Evolutionary conservation across 106 monocot genomes (phyloP).

Genomic region (Dendrobium chrysotoxum): DNA sequence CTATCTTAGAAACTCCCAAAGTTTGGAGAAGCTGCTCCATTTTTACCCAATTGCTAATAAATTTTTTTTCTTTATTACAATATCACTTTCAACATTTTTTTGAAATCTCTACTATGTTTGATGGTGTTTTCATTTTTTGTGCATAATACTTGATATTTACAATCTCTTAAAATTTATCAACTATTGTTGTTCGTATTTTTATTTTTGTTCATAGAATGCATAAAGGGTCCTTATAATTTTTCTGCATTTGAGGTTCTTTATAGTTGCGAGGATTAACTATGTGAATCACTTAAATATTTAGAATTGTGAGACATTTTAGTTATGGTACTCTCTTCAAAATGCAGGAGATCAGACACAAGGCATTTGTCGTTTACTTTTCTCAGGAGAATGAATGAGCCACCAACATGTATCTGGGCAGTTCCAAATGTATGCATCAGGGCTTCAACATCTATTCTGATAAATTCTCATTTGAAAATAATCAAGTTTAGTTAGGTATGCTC

Average conservation of each 20-base stretch:
- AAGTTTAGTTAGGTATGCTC: slow-evolving; percentile 4
- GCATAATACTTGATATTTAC: neutral
- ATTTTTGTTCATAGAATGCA: neutral
- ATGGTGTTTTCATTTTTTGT: neutral
- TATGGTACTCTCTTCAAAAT: slow-evolving; percentile 7
- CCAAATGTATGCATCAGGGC: slow-evolving; percentile 27
- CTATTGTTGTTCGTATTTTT: neutral
- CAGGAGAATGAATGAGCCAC: slow-evolving; percentile 6
- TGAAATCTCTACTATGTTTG: neutral
- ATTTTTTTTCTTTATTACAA: neutral
- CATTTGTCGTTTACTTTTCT: neutral
- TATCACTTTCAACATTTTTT: neutral
- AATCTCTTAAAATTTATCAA: neutral
- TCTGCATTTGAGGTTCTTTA: neutral
- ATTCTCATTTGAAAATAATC: slow-evolving; percentile 8
- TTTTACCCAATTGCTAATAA: too few relatives aligned
- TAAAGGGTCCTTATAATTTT: neutral
- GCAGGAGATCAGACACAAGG: slow-evolving; percentile 16
- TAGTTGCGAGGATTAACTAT: neutral
- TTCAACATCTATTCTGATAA: slow-evolving; percentile 2
- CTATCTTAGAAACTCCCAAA: too few relatives aligned
- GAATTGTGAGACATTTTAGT: neutral
- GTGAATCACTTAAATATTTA: neutral
- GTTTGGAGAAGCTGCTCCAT: too few relatives aligned
- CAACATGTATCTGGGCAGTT: slow-evolving; percentile 10